Conservation (phyloP, 2,329 filamentous ascomycete genomes). For the Arthrinium puccinioides region DNA sequence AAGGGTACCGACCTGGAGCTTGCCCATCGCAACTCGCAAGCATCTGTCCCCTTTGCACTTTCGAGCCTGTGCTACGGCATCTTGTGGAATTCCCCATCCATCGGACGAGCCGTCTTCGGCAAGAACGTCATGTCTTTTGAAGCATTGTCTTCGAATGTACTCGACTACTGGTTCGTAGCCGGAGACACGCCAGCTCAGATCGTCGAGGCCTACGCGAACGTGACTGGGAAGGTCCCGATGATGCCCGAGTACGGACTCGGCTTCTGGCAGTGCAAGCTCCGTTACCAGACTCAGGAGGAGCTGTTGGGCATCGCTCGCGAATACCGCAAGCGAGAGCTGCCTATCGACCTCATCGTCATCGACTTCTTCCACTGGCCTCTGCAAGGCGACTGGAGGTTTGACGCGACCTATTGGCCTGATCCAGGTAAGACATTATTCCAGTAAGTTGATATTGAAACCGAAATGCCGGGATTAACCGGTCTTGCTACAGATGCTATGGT, state of each 20-base stretch:
- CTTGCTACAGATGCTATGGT: conserved; percentile 48
- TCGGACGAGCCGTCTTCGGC: conserved; percentile 54
- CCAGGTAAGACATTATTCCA: conserved; percentile 31
- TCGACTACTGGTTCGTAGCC: conserved; percentile 60
- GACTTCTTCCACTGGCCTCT: conserved; percentile 63
- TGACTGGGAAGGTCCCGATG: conserved; percentile 53
- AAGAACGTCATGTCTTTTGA: conserved; percentile 57
- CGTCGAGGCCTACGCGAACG: conserved; percentile 45
- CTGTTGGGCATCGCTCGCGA: conserved; percentile 52
- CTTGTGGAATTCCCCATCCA: conserved; percentile 58
- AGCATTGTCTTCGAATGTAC: conserved; percentile 44
- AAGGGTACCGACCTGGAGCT: conserved; percentile 57
- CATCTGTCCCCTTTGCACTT: conserved; percentile 55
- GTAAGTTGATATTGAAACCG: background rate
- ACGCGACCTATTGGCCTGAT: conserved; percentile 57
- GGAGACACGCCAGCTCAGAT: conserved; percentile 49
- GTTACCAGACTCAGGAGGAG: conserved; percentile 61
- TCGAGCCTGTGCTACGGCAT: conserved; percentile 55
- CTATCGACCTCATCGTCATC: conserved; percentile 58
- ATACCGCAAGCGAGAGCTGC: conserved; percentile 46
- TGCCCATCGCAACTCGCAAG: conserved; percentile 60
- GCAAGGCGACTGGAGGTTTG: conserved; percentile 64
- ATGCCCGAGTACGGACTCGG: conserved; percentile 64
- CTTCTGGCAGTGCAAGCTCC: conserved; percentile 62
- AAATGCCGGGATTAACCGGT: background rate